Conservation (phyloP, 2,329 filamentous ascomycete genomes). For the Aspergillus puulaauensis region DNA sequence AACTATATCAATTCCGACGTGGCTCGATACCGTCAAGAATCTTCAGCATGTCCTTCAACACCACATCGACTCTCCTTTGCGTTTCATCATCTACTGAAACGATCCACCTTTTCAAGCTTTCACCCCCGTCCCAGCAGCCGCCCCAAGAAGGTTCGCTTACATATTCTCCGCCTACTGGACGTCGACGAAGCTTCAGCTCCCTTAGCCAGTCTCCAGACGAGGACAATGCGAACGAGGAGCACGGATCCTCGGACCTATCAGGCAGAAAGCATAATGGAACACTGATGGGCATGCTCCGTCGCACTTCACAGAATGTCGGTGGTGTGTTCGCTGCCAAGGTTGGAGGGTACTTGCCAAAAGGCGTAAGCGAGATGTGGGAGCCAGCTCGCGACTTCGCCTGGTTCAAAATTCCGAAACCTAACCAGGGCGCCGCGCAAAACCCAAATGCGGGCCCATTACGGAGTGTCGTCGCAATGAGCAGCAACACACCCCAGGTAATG, state of each 20-base stretch:
- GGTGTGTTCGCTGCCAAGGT: conserved; percentile 85
- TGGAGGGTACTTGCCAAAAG: conserved; percentile 86
- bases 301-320: conserved; percentile 91
- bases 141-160: conserved; percentile 26
- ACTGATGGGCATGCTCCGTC: conserved; percentile 85
- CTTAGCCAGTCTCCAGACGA: conserved; percentile 28
- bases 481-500: conserved; percentile 93
- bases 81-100: conserved; percentile 97
- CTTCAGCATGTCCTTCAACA: conserved; percentile 98
- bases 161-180: conserved; percentile 24
- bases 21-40: conserved; percentile 95
- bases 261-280: conserved; percentile 64
- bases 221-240: conserved; percentile 33
- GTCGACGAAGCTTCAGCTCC: conserved; percentile 28
- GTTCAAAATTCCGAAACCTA: conserved; percentile 78
- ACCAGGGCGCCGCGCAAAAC: conserved; percentile 36
- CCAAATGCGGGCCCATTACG: conserved; percentile 60
- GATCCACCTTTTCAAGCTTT: conserved; percentile 89
- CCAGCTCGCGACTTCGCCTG: conserved; percentile 92
- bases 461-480: conserved; percentile 97
- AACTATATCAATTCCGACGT: conserved; percentile 92
- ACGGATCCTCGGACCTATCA: conserved; percentile 33
- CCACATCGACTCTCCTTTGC: conserved; percentile 86
- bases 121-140: conserved; percentile 33
- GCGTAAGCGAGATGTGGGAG: conserved; percentile 98